Percentiles rank a stretch among this genome's conserved stretches.
Conservation (phyloP, 2,329 filamentous ascomycete species). For the Xylaria multiplex region DNA sequence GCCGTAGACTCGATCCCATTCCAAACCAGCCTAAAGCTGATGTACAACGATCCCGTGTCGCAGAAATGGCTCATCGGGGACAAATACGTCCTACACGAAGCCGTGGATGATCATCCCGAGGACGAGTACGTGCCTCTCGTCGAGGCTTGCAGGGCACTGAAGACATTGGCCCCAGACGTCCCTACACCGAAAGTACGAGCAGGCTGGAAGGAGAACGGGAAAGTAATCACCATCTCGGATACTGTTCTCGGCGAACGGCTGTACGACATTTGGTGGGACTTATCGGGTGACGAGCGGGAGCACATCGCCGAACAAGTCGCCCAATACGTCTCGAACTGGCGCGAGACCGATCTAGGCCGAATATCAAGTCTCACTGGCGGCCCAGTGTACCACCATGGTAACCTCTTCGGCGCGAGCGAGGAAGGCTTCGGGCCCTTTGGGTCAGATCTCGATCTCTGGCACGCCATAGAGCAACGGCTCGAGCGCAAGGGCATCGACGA, state of each 20-base stretch:
- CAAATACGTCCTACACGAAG: conserved; percentile 43
- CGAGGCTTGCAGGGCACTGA: conserved; percentile 37
- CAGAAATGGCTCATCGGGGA: conserved; percentile 45
- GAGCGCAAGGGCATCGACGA: conserved; percentile 24
- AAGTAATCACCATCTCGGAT: conserved; percentile 45
- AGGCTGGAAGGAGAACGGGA: conserved; percentile 46
- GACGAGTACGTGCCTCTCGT: conserved; percentile 37
- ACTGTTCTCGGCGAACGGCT: conserved; percentile 38
- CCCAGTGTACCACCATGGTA: conserved; percentile 36
- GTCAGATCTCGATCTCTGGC: conserved; percentile 41
- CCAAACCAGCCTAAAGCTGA: conserved; percentile 40
- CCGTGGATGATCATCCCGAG: conserved; percentile 35
- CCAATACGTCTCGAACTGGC: conserved; percentile 40
- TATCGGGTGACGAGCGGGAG: conserved; percentile 31
- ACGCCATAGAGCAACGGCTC: conserved; percentile 33
- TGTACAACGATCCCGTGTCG: conserved; percentile 42
- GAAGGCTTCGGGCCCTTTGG: conserved; percentile 40
- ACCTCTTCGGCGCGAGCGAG: conserved; percentile 37
- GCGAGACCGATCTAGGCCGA: conserved; percentile 26
- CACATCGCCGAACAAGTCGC: conserved; percentile 41
- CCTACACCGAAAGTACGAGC: conserved; percentile 43
- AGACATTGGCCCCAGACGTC: conserved; percentile 28
- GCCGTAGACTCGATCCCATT: conserved; percentile 44
- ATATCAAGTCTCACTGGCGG: conserved; percentile 29
- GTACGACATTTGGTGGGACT: conserved; percentile 45